Evolutionary conservation across 257 asterid species (phyloP), one percentile per base, ranked within the genome.

Genomic region (Plectranthus barbatus): DNA sequence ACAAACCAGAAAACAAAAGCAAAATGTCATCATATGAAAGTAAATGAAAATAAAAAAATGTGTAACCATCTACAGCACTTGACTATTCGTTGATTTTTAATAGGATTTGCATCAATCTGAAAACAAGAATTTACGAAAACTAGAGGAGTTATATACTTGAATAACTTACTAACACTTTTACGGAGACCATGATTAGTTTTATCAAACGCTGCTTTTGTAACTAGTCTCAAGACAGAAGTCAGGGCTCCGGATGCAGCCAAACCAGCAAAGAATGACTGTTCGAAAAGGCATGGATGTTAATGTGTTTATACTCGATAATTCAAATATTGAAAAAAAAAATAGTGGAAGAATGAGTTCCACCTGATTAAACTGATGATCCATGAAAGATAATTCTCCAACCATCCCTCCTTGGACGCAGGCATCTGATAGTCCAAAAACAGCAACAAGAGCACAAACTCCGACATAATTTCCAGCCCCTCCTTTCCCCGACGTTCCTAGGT

Each of bases 181-280:
- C 91, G 95, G 19, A 77, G 87, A 47, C 97, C 97, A 14, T 82
- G 2, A 2, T 69, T 31, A 1, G 84, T 47, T 70, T 81, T 77
- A 15, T 89, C 99, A 20, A 89, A 92, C 50, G 77, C 79, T 15
- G 97, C 96, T 69, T 92, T 92, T 3, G 99, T 89, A 0, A 86
- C 68, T 19, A 92, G 68, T 72, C 99, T 82, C 76, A 89, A 51
- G 34, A 76, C 83, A 5, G 99, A 89, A 40, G 97, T 86, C 17
- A 89, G 79, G 66, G 90, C 86, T 10, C 98, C 98, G 0, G 97
- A 84, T 26, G 95, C 98, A 53, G 97, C 99, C 74, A 92, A 41
- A 64, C 99, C 99, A 72, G 79, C 89, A 13, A 89, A 86, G 72
- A 79, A 83, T 3, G 99, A 92, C 97, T 92, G 85, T 23, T 47